Evolutionary conservation across 1,139 yeast species (phyloP), one percentile per base, ranked within the genome.

Genomic region (Debaryomyces robertsiae): DNA sequence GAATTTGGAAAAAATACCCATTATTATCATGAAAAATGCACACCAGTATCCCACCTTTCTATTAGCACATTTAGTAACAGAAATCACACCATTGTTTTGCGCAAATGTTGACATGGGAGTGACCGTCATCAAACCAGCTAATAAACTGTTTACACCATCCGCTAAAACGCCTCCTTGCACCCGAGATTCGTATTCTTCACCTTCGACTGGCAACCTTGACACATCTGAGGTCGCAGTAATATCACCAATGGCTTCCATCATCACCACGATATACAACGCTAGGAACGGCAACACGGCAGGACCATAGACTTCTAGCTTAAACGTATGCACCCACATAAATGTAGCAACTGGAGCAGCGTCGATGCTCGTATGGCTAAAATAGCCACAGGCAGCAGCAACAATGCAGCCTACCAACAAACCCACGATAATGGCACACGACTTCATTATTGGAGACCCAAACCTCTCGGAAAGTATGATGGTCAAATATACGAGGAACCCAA

Each of bases 371-470:
- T 69, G 66, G 44, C 76, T 73, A 59, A 89, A 89, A 67, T 90
- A 89, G 15, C 95, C 94, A 61, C 87, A 79, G 9, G 93, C 96
- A 41, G 93, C 95, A 30, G 94, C 95, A 41, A 89, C 94, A 47
- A 89, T 86, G 69, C 96, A 88, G 29, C 96, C 96, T 32, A 88
- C 81, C 39, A 89, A 66, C 46, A 89, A 72, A 37, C 96, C 96
- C 31, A 83, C 66, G 50, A 89, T 85, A 36, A 89, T 95, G 1
- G 96, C 93, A 73, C 95, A 87, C 6, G 95, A 85, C 60, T 85
- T 87, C 94, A 89, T 85, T 52, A 89, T 84, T 43, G 96, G 96
- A n/a, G 96, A 80, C 23, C 97, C 97, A 75, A 86, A 89, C 57
- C 81, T 81, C 62, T 90, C 96, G 50, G 85, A 77, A 27, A 87